Base-by-base conservation (phyloP, 2,329 filamentous ascomycete genomes). In the Sporothrix pallida region DNA sequence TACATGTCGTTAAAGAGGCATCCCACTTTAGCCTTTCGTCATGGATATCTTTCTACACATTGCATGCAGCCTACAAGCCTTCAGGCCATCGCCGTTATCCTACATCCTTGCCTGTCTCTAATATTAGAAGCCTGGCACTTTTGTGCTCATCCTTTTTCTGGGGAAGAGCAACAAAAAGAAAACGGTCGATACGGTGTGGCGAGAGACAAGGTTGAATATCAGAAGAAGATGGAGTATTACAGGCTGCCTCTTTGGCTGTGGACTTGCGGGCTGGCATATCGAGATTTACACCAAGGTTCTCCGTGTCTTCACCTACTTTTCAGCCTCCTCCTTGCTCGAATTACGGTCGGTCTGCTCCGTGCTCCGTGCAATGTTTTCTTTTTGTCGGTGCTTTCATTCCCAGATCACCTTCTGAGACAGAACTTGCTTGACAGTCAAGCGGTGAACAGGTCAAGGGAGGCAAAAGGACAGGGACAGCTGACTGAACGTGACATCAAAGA, bases 241-340 rank as follows among this genome's bases (percentile, higher is more conserved):
- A 20, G 62, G 62, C 62, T 67, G 50, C 50, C 31, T 37, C 48
- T 42, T 56, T 37, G 31, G 26, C 17, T 58, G 37, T 20, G 46
- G 37, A 26, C n/a, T 52, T 26, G 23, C 23, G 52, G 17, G 52
- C 23, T 12, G 13, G 5, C 46, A 5, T 60, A 20, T 71, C 13
- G 31, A 37, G 7, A 7, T 37, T 37, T 37, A 26, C 31, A 6
- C 5, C 31, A 6, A 5, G 1, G 31, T 37, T 37, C 31, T 37
- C 31, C n/a, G n/a, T n/a, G n/a, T n/a, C n/a, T n/a, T n/a, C n/a
- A 60, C 69, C 69, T 71, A 26, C 69, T 62, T 60, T 50, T 50
- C 42, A 70, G 68, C 54, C 50, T 58, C 15, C 2, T 31, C 3
- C 20, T 12, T 26, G 8, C 23, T 10, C 52, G 9, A 10, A n/a